phyloP scores from a whole-genome alignment of 108 stramenopile species.

The Conticribra weissflogii region DNA sequence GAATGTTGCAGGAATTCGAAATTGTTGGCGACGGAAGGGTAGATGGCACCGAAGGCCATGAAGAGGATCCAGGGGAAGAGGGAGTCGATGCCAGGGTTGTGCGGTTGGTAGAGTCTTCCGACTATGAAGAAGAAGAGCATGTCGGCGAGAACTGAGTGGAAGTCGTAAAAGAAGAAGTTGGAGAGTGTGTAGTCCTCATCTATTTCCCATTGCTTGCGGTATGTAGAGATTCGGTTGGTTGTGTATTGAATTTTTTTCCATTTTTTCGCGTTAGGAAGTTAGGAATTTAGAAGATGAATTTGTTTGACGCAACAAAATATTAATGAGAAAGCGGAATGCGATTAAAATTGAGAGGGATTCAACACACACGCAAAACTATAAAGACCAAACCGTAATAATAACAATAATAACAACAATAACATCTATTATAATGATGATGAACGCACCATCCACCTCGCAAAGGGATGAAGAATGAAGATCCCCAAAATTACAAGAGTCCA shows the following conservation, averaged over 20 bases:
- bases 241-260: background rate
- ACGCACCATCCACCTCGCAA: conserved; percentile 48
- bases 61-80: conserved; percentile 50
- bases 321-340: too few relatives aligned
- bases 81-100: conserved; percentile 52
- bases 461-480: conserved; percentile 52
- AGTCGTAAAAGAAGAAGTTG: conserved; percentile 61
- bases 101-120: conserved; percentile 51
- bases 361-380: too few relatives aligned
- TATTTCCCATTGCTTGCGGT: conserved; percentile 28
- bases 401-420: background rate
- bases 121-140: conserved; percentile 69
- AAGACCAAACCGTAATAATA: background rate
- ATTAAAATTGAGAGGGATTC: too few relatives aligned
- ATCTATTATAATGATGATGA: background rate
- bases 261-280: too few relatives aligned
- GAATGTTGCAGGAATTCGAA: conserved; percentile 64
- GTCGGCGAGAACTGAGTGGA: conserved; percentile 59
- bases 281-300: too few relatives aligned
- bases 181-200: conserved; percentile 49
- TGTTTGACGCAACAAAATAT: too few relatives aligned
- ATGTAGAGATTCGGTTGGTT: background rate
- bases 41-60: conserved; percentile 45
- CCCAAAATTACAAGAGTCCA: conserved; percentile 36
- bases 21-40: conserved; percentile 45